Evolutionary conservation across 2,329 filamentous ascomycete species (phyloP), one percentile per base, ranked within the genome.

Genomic region (Rutstroemia sydowiana): DNA sequence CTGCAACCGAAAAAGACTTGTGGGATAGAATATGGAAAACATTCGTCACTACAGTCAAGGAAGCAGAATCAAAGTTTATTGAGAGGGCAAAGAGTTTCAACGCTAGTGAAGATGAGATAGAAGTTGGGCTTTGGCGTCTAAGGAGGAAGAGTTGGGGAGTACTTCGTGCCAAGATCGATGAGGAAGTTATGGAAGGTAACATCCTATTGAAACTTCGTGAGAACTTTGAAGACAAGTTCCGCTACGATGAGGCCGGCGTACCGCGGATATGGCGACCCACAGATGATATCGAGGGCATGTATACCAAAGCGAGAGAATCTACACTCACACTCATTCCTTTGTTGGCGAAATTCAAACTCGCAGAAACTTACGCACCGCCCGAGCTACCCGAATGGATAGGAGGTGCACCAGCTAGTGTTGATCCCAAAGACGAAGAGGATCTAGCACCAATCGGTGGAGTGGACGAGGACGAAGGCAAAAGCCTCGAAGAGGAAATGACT

Each of bases 181-280:
- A 98, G 66, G 93, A 98, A 70, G 88, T 96, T 66, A 95, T 95
- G 83, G 93, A 97, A 71, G 92, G 92, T 63, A 98, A 97, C 66
- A 83, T 98, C 49, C 74, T 97, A 31, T 76, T 97, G 61, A 98
- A 98, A 74, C 80, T 98, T 47, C 83, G 93, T 32, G 93, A 98
- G 70, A 97, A 96, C 73, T 98, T 98, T 61, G 93, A 98, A 71
- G 93, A 98, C 73, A 96, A 95, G 71, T 98, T 98, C 79, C 85
- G 93, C 58, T 98, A 98, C 64, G 93, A 98, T 63, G 91, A 96
- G 54, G 83, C 84, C 6, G 93, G 93, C 23, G 93, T 98, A 4
- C 93, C 93, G 5, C 81, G 93, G 54, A 95, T 98, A 69, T 98
- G 93, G 93, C 84, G 91, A 21, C 93, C 93, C 1, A 91, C 85